Conservation (phyloP, 2,329 filamentous ascomycete genomes). For the Myriosclerotinia scirpicola region DNA sequence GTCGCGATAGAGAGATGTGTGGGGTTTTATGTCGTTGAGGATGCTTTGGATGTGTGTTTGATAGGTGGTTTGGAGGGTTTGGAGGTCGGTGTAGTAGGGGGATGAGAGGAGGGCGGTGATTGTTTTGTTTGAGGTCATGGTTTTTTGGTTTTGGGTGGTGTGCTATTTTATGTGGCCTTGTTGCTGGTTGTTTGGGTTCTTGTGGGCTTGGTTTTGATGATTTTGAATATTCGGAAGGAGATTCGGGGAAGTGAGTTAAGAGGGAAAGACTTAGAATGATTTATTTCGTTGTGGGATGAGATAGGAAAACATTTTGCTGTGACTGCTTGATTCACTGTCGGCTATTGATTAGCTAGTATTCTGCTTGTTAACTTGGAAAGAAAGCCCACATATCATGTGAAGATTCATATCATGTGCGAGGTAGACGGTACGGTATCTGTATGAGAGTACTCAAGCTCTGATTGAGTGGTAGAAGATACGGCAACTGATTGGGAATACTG, state of each 20-base stretch:
- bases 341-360: neutral
- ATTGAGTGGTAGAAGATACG: too few relatives aligned
- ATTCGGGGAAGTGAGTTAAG: neutral
- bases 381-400: neutral
- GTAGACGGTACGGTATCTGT: neutral
- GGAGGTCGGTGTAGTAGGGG: neutral
- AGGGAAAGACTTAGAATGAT: neutral
- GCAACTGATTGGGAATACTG: too few relatives aligned
- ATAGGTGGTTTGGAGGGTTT: neutral
- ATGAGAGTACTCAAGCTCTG: too few relatives aligned
- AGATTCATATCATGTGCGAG: neutral
- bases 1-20: neutral
- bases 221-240: neutral
- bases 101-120: neutral
- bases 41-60: neutral
- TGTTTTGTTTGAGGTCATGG: neutral
- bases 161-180: neutral
- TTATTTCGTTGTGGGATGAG: too few relatives aligned
- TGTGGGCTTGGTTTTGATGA: neutral
- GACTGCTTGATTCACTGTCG: neutral
- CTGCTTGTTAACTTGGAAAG: neutral
- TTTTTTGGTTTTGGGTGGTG: neutral
- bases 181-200: neutral
- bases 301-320: too few relatives aligned
- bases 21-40: neutral